Evolutionary conservation across 2,329 filamentous ascomycete species (phyloP).

Genomic region (Clonostachys sp.): DNA sequence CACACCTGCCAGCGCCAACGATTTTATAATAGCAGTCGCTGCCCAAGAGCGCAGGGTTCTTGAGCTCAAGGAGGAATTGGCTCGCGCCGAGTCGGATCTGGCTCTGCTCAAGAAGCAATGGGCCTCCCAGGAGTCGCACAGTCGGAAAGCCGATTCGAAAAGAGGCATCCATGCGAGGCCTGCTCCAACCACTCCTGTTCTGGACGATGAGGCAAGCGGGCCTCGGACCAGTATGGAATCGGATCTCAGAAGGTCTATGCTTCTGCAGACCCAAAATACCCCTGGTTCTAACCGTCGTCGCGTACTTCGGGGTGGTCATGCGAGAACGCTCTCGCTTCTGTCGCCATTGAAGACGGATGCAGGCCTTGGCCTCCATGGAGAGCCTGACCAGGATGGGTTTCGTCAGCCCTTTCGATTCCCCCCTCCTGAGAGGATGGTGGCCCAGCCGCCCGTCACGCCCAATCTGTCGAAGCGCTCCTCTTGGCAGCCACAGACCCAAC

Average conservation of each 20-base stretch:
- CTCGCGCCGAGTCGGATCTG: slow-evolving; percentile 74
- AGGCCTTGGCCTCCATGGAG: slow-evolving; percentile 37
- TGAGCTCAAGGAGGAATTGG: slow-evolving; percentile 87
- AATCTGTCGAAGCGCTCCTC: slow-evolving; percentile 51
- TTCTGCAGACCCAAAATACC: slow-evolving; percentile 42
- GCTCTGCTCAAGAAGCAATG: slow-evolving; percentile 77
- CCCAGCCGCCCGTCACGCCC: slow-evolving; percentile 26
- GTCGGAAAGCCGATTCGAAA: slow-evolving; percentile 66
- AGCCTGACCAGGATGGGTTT: slow-evolving; percentile 16
- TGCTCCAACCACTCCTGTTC: slow-evolving; percentile 34
- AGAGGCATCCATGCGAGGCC: slow-evolving; percentile 34
- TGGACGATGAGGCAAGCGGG: slow-evolving; percentile 21
- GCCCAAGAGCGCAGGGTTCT: slow-evolving; percentile 87
- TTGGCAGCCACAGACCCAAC: slow-evolving; percentile 50
- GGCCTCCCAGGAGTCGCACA: slow-evolving; percentile 70
- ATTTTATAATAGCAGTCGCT: slow-evolving; percentile 85
- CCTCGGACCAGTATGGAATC: slow-evolving; percentile 51
- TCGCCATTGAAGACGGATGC: slow-evolving; percentile 56
- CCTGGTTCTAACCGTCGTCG: slow-evolving; percentile 45
- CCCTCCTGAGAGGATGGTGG: slow-evolving; percentile 19
- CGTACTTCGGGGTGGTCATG: slow-evolving; percentile 64
- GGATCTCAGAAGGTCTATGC: slow-evolving; percentile 67
- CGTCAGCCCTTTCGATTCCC: slow-evolving; percentile 15
- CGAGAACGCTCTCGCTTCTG: slow-evolving; percentile 70
- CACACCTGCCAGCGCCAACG: slow-evolving; percentile 50